A percentile compares a stretch with the other conserved stretches of the same genome.
Evolutionary conservation across 1,284 basidiomycete species (phyloP).

Genomic region (Leccinum griseonigrum): DNA sequence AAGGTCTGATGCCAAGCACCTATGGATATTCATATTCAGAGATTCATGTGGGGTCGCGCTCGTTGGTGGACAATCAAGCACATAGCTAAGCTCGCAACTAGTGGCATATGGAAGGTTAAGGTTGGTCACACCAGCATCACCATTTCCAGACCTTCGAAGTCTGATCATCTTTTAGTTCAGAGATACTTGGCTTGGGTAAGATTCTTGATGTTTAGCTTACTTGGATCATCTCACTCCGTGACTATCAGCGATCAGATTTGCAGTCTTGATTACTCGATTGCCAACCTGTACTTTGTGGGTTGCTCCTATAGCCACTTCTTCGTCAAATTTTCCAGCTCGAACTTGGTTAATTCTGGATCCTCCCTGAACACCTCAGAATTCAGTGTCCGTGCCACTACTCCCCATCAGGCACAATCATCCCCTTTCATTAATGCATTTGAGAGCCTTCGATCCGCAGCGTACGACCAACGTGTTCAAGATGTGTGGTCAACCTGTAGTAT

Average conservation of each 20-base stretch:
- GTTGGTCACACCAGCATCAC: slow-evolving; percentile 37
- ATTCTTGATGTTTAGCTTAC: slow-evolving; percentile 18
- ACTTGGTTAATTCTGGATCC: background rate
- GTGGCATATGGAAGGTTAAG: slow-evolving; percentile 77
- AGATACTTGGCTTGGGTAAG: slow-evolving; percentile 82
- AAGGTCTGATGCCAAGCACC: background rate
- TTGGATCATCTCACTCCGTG: slow-evolving; percentile 9
- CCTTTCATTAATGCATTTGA: background rate
- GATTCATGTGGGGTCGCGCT: slow-evolving; percentile 33
- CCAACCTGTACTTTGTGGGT: slow-evolving; percentile 69
- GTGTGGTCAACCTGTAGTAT: slow-evolving; percentile 18
- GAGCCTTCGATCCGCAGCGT: slow-evolving; percentile 9
- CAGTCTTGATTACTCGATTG: slow-evolving; percentile 72
- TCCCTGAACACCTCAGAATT: background rate
- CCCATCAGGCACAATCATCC: background rate
- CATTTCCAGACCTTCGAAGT: background rate
- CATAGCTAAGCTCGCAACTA: slow-evolving; percentile 61
- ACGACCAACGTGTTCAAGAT: slow-evolving; percentile 11
- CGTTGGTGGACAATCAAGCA: slow-evolving; percentile 80
- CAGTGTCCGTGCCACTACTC: background rate
- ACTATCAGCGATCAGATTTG: slow-evolving; percentile 75
- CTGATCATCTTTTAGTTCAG: slow-evolving; percentile 48
- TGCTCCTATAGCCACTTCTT: slow-evolving; percentile 61
- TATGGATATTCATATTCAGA: slow-evolving; percentile 15
- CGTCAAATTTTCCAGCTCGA: background rate